Conservation (phyloP, 1,284 basidiomycete species). For the Stygiomarasmius scandens region DNA sequence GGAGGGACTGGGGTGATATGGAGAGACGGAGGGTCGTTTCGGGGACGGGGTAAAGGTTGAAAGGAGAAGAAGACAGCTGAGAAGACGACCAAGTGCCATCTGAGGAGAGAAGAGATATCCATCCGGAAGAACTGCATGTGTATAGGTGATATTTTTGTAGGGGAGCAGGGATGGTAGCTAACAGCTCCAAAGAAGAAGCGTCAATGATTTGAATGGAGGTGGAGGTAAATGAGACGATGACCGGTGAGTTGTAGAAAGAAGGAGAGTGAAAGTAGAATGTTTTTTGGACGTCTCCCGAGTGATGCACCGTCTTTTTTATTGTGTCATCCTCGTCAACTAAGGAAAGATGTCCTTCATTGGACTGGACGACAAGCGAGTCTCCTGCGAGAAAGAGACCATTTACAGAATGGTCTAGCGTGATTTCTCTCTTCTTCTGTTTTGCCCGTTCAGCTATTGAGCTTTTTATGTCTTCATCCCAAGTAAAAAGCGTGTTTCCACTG, state of each 20-base stretch:
- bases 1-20: slow-evolving; percentile 41
- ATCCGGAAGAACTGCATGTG: slow-evolving; percentile 23
- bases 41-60: slow-evolving; percentile 30
- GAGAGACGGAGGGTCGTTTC: slow-evolving; percentile 41
- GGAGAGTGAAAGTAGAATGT: slow-evolving; percentile 48
- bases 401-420: slow-evolving; percentile 38
- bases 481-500: slow-evolving; percentile 55
- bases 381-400: slow-evolving; percentile 27
- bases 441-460: slow-evolving; percentile 36
- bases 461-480: slow-evolving; percentile 61
- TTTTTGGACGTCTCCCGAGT: slow-evolving; percentile 46
- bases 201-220: neutral
- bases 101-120: neutral
- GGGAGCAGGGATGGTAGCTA: neutral
- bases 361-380: neutral
- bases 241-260: slow-evolving; percentile 44
- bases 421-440: slow-evolving; percentile 40
- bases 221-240: slow-evolving; percentile 27
- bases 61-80: slow-evolving; percentile 14
- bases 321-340: slow-evolving; percentile 6
- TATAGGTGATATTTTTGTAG: slow-evolving; percentile 43
- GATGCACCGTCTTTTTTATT: slow-evolving; percentile 50
- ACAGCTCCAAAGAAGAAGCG: neutral
- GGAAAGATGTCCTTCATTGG: slow-evolving; percentile 6
- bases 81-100: neutral